These are phyloP conservation scores for Candida buenavistaensis DNA, from an alignment of 1,139 yeast species.

Conservation along the genomic window DNA sequence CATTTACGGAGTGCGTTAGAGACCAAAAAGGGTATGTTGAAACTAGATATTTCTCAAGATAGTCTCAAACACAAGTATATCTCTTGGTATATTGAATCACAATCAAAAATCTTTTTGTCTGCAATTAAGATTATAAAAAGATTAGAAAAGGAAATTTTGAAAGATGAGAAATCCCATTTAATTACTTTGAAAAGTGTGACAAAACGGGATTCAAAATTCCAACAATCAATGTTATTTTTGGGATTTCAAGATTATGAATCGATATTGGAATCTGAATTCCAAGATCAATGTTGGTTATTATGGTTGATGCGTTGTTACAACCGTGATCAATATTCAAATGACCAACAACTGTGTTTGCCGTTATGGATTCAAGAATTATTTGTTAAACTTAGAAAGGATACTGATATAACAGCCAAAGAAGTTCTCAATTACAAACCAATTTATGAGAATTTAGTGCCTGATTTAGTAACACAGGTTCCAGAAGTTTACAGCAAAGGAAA, in stretches of 20 bases:
- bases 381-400: constrained; percentile 33
- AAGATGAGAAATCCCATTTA: constrained; percentile 34
- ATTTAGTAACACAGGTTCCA: constrained; percentile 53
- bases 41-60: constrained; percentile 10
- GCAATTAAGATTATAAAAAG: constrained; percentile 49
- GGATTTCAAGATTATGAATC: constrained; percentile 59
- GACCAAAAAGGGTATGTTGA: constrained; percentile 35
- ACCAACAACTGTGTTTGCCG: constrained; percentile 41
- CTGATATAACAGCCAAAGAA: constrained; percentile 47
- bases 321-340: constrained; percentile 34
- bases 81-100: constrained; percentile 41
- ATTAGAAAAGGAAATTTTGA: constrained; percentile 51
- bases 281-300: constrained; percentile 61
- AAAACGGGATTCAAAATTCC: constrained; percentile 56
- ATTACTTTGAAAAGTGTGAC: constrained; percentile 56
- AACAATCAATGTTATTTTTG: constrained; percentile 55
- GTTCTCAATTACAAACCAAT: constrained; percentile 54
- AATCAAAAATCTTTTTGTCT: constrained; percentile 45
- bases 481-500: constrained; percentile 60
- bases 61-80: constrained; percentile 22
- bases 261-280: constrained; percentile 44
- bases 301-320: constrained; percentile 65
- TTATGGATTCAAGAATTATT: constrained; percentile 52
- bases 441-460: constrained; percentile 58
- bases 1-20: constrained; percentile 55